phyloP scores from a whole-genome alignment of 2,329 filamentous ascomycete species.

The Furcasterigmium furcatum region DNA sequence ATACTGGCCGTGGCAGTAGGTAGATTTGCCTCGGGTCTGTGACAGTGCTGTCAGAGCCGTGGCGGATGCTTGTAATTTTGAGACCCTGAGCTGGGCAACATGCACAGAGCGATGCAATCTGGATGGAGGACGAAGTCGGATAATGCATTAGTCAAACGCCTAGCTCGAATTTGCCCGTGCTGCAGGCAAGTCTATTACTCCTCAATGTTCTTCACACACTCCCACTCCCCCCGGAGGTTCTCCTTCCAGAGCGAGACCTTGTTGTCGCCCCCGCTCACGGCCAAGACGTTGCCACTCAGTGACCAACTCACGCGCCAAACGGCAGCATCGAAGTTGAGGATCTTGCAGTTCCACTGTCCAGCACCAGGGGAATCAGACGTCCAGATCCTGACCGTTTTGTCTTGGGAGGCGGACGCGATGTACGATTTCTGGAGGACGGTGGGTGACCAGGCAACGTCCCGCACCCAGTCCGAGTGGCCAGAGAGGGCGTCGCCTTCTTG shows the following conservation, averaged over 20 bases:
- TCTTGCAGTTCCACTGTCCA: slow-evolving; percentile 79
- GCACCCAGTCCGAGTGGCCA: slow-evolving; percentile 94
- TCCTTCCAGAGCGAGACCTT: slow-evolving; percentile 98
- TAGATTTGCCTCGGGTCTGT: no score
- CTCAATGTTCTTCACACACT: slow-evolving; percentile 94
- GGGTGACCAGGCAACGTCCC: slow-evolving; percentile 95
- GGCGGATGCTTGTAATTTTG: no score
- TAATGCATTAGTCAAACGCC: no score
- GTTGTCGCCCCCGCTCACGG: slow-evolving; percentile 91
- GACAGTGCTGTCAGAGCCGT: no score
- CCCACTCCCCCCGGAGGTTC: slow-evolving; percentile 94
- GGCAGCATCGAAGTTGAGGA: slow-evolving; percentile 81
- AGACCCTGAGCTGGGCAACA: no score
- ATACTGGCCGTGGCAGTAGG: no score
- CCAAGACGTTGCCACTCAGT: slow-evolving; percentile 91
- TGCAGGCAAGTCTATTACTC: slow-evolving; percentile 49
- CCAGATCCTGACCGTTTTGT: slow-evolving; percentile 98
- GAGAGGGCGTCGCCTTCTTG: slow-evolving; percentile 61
- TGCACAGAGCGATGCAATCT: no score
- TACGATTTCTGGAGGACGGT: slow-evolving; percentile 94
- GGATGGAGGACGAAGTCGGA: no score
- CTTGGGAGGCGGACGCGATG: slow-evolving; percentile 92
- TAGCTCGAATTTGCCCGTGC: no score
- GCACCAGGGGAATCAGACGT: slow-evolving; percentile 67
- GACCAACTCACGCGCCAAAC: slow-evolving; percentile 99